Percentiles rank a stretch among this genome's conserved stretches.
These are phyloP conservation scores for Venturia asperata DNA, from an alignment of 2,329 filamentous ascomycete species.

Conservation along the genomic window DNA sequence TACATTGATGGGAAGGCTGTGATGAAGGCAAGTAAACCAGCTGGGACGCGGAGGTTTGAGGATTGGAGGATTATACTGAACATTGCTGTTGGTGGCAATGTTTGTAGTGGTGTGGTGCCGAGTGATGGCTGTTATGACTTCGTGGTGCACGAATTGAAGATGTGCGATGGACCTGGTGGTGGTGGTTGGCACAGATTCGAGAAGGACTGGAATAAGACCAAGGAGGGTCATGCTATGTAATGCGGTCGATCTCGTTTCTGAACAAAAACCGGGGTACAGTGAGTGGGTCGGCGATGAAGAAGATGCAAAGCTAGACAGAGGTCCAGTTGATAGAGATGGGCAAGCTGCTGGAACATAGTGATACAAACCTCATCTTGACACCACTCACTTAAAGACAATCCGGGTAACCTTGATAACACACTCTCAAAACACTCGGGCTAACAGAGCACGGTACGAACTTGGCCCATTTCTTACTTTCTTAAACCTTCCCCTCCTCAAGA, in stretches of 20 bases:
- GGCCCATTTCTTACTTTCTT: neutral
- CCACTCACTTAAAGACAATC: no score
- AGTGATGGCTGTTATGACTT: conserved; percentile 51
- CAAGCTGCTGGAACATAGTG: neutral
- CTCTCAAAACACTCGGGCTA: neutral
- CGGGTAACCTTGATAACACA: neutral
- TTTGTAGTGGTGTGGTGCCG: conserved; percentile 47
- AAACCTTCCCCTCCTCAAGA: neutral
- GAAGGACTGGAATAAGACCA: conserved; percentile 40
- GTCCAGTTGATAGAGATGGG: neutral
- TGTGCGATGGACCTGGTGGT: conserved; percentile 48
- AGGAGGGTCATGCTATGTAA: conserved; percentile 19
- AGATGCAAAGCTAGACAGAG: neutral
- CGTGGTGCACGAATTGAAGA: conserved; percentile 46
- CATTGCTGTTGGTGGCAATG: conserved; percentile 56
- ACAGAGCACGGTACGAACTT: neutral
- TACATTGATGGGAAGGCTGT: conserved; percentile 52
- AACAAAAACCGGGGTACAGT: no score
- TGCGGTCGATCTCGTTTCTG: no score
- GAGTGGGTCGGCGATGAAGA: neutral
- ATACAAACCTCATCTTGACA: no score
- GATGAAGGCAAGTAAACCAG: conserved; percentile 50
- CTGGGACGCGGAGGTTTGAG: conserved; percentile 47
- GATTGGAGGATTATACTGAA: conserved; percentile 53
- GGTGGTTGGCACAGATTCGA: conserved; percentile 49